Conservation (phyloP, 257 asterid genomes). For the Nicotiana undulata region DNA sequence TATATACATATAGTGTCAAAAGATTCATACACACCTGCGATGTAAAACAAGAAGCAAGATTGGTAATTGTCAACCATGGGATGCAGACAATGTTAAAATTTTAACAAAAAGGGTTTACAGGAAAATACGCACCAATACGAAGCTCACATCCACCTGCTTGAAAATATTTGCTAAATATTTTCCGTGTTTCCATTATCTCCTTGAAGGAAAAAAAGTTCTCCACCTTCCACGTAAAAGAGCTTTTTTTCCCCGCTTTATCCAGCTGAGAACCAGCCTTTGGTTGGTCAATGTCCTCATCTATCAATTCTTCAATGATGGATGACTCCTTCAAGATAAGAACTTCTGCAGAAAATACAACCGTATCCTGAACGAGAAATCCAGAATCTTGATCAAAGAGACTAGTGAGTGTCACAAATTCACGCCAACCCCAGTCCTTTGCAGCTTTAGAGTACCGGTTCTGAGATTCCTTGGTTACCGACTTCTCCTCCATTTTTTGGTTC, state of each 20-base stretch:
- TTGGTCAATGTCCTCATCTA: conserved; percentile 45
- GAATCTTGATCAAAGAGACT: conserved; percentile 99
- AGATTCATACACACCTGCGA: conserved; percentile 92
- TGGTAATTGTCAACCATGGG: background rate
- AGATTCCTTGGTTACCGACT: conserved; percentile 91
- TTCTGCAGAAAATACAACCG: conserved; percentile 80
- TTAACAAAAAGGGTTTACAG: background rate
- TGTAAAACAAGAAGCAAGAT: conserved; percentile 11
- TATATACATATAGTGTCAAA: conserved; percentile 96
- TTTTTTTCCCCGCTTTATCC: conserved; percentile 51
- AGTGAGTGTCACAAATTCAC: conserved; percentile 93
- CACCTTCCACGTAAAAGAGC: conserved; percentile 94
- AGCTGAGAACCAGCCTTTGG: conserved; percentile 34
- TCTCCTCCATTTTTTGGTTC: conserved; percentile 79
- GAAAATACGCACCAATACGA: conserved; percentile 77
- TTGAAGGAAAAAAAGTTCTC: conserved; percentile 91
- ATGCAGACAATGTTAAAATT: background rate
- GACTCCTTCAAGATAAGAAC: conserved; percentile 96
- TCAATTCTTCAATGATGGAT: conserved; percentile 61
- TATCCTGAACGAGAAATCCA: conserved; percentile 87
- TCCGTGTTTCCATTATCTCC: conserved; percentile 96
- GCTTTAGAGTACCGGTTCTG: conserved; percentile 96
- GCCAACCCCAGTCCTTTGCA: conserved; percentile 99
- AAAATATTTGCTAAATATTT: conserved; percentile 91
- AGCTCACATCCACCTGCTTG: conserved; percentile 99